Base-by-base conservation (phyloP, 2,329 filamentous ascomycete species). In the Cucurbitaria berberidis region DNA sequence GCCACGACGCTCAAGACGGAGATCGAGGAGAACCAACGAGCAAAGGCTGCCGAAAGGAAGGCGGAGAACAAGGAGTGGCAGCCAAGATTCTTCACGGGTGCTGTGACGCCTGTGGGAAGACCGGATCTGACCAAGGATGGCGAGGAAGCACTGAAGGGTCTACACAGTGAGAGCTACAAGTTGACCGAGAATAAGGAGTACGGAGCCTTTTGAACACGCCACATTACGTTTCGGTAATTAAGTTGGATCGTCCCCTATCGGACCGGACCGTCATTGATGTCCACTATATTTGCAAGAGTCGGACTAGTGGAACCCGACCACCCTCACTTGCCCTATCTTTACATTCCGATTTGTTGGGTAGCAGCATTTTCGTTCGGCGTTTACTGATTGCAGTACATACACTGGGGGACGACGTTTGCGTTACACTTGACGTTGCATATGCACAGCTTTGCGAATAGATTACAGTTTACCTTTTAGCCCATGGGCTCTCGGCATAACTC, bases 1-100 rank as follows among this genome's bases (percentile, higher is more conserved):
- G 95, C 95, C 7, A 99, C 95, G 19, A 86, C 84, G 18, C 79
- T 95, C 57, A 99, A 99, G 80, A 86, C 91, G 55, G 91, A 96
- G 67, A 85, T 99, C 10, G 95, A 99, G 75, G 95, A 99, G 74
- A 82, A 83, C 38, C 95, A 99, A 78, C 84, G 95, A 27, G 85
- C 90, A 67, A 93, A 91, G 77, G 93, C 91, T 1, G 86, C 91
- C 21, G 86, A 93, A 70, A 83, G 95, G 38, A 89, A 93, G 70
- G 82, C 82, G 39, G 83, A 82, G 13, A 84, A 86, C 11, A 82
- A 84, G 53, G 83, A 85, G 29, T 99, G 90, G 87, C 81, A 87
- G 62, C 95, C 95, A n/a, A 82, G 91, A 38, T 99, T 96, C 78
- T 99, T 99, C 76, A 86, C 82, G 0, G 82, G 80, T 3, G 80